A percentile compares a stretch with the other conserved stretches of the same genome.
Conservation (phyloP, 2,329 filamentous ascomycete genomes). For the Fusarium newnesense region DNA sequence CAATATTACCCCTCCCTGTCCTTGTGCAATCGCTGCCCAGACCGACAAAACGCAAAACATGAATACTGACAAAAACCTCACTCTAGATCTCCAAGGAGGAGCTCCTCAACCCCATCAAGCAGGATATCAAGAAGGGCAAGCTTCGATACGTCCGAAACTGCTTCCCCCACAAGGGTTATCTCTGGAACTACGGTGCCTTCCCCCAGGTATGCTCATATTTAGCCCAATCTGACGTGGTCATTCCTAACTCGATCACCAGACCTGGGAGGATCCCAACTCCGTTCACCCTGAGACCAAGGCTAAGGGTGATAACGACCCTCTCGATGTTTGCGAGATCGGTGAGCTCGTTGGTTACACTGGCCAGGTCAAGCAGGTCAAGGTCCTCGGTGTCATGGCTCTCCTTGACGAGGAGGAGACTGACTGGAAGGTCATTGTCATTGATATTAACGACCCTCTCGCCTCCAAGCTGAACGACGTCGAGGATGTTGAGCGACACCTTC, state of each 20-base stretch:
- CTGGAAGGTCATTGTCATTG: constrained; percentile 99
- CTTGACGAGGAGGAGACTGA: constrained; percentile 99
- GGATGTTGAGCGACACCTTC: constrained; percentile 98
- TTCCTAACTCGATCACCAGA: constrained; percentile 63
- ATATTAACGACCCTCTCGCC: constrained; percentile 96
- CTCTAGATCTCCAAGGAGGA: constrained; percentile 97
- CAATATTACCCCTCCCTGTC: constrained; percentile 24
- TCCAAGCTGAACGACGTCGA: constrained; percentile 98
- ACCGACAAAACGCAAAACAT: constrained; percentile 4
- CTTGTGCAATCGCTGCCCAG: constrained; percentile 20
- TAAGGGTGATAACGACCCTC: constrained; percentile 98
- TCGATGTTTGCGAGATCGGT: constrained; percentile 99
- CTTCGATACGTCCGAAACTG: constrained; percentile 99
- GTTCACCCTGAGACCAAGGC: constrained; percentile 99
- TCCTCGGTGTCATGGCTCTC: constrained; percentile 98
- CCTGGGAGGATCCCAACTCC: constrained; percentile 98
- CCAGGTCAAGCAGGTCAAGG: constrained; percentile 99
- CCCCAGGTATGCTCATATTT: constrained; percentile 74
- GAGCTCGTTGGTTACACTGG: constrained; percentile 96
- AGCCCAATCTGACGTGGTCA: constrained; percentile 6
- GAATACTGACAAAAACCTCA: constrained; percentile 37
- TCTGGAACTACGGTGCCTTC: constrained; percentile 99
- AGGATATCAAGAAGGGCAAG: constrained; percentile 99
- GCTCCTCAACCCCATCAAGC: constrained; percentile 98
- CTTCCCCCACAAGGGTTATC: constrained; percentile 99